Percentiles rank a stretch among this genome's conserved stretches.
Evolutionary conservation across 768 basidiomycete genomes (phyloP).

Genomic region (Cystobasidium onofrii): DNA sequence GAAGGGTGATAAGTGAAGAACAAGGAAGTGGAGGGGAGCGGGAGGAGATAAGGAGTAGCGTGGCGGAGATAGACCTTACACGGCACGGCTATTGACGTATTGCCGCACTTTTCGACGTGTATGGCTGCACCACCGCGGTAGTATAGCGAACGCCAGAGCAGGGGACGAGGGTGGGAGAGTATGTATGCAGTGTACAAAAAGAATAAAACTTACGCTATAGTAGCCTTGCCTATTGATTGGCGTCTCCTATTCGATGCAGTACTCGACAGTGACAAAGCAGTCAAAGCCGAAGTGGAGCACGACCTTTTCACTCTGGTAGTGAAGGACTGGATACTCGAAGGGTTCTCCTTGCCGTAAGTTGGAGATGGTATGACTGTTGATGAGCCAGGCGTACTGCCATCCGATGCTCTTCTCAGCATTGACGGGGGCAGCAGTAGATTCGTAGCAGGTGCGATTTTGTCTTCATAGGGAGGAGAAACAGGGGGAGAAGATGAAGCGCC

Average conservation of each 20-base stretch:
- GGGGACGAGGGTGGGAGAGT: too few species aligned
- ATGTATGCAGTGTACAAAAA: not conserved
- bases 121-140: too few species aligned
- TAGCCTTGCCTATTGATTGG: not conserved
- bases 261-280: not conserved
- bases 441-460: not conserved
- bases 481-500: not conserved
- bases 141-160: too few species aligned
- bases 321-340: not conserved
- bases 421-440: not conserved
- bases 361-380: not conserved
- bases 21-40: not conserved
- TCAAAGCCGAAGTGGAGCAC: constrained; percentile 2
- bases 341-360: not conserved
- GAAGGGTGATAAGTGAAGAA: too few species aligned
- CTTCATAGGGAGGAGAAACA: not conserved
- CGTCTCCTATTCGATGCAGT: not conserved
- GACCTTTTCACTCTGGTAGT: not conserved
- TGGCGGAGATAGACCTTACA: too few species aligned
- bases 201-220: not conserved
- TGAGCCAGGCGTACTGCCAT: not conserved
- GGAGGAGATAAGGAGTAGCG: not conserved
- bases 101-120: not conserved
- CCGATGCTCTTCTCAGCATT: not conserved
- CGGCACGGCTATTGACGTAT: too few species aligned